Evolutionary conservation across 768 basidiomycete genomes (phyloP).

Genomic region (Sistotremastrum suecicum): DNA sequence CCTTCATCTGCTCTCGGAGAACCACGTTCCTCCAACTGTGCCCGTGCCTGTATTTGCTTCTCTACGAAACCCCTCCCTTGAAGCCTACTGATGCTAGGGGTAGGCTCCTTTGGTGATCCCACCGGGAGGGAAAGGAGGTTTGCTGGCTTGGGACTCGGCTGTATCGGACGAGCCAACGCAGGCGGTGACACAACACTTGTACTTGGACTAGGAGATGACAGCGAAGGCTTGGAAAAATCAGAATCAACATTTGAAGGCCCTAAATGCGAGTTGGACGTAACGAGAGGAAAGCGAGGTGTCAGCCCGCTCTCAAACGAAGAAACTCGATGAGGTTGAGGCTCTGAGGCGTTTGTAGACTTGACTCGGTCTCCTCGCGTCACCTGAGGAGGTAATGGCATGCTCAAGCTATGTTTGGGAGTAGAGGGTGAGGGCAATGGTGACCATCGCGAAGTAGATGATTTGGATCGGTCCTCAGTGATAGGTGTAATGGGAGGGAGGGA

Average conservation of each 20-base stretch:
- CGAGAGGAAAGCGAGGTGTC: no score
- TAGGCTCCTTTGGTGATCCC: constrained; percentile 43
- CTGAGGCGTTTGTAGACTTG: no score
- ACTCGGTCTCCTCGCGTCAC: no score
- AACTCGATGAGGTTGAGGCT: no score
- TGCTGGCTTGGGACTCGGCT: constrained; percentile 32
- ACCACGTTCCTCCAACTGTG: constrained; percentile 26
- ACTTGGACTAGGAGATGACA: constrained; percentile 41
- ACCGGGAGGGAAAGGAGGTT: constrained; percentile 38
- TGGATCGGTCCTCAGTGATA: neutral
- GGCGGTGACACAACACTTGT: constrained; percentile 26
- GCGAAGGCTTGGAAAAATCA: constrained; percentile 16
- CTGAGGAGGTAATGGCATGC: no score
- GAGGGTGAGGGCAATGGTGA: no score
- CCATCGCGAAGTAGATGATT: neutral
- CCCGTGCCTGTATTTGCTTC: constrained; percentile 62
- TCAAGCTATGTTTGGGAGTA: no score
- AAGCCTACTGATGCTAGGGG: constrained; percentile 69
- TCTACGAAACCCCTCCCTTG: constrained; percentile 82
- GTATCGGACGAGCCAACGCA: constrained; percentile 18
- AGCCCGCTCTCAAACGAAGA: no score
- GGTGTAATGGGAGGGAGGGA: neutral
- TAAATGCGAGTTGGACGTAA: constrained; percentile 8
- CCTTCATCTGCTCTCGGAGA: constrained; percentile 21
- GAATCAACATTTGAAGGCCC: constrained; percentile 18